Evolutionary conservation across 495 filamentous ascomycete species (phyloP).

Genomic region (Lophiostoma macrostomum): DNA sequence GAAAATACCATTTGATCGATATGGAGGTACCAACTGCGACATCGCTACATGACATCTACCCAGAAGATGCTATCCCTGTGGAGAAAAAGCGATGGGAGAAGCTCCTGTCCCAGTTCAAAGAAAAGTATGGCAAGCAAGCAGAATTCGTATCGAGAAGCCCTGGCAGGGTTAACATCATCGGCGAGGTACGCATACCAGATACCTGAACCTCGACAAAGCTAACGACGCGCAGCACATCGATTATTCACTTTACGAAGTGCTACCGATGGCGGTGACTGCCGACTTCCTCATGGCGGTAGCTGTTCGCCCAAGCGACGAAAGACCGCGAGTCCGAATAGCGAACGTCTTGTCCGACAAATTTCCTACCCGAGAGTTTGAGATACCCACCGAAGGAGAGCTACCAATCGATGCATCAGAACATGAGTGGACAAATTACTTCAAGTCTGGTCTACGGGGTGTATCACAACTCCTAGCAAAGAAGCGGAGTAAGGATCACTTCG

Average conservation of each 20-base stretch:
- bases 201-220: not conserved
- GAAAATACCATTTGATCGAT: not conserved
- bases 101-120: constrained; percentile 68
- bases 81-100: constrained; percentile 68
- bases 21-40: constrained; percentile 47
- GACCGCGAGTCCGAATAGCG: constrained; percentile 60
- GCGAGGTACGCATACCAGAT: constrained; percentile 53
- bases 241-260: constrained; percentile 92
- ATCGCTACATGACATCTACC: constrained; percentile 66
- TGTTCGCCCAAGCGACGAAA: constrained; percentile 46
- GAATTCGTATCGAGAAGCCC: constrained; percentile 88
- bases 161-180: constrained; percentile 95
- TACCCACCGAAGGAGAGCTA: constrained; percentile 52
- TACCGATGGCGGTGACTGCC: constrained; percentile 90
- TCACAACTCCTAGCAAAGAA: constrained; percentile 73
- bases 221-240: constrained; percentile 68
- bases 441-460: constrained; percentile 79
- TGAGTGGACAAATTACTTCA: constrained; percentile 99
- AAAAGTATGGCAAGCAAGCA: constrained; percentile 65
- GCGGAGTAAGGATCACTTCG: constrained; percentile 51
- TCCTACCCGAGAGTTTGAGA: constrained; percentile 68
- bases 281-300: constrained; percentile 88
- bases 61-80: constrained; percentile 52
- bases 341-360: constrained; percentile 79
- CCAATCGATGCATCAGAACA: constrained; percentile 46